Evolutionary conservation across 2,329 filamentous ascomycete genomes (phyloP).

Genomic region (Nakataea oryzae): DNA sequence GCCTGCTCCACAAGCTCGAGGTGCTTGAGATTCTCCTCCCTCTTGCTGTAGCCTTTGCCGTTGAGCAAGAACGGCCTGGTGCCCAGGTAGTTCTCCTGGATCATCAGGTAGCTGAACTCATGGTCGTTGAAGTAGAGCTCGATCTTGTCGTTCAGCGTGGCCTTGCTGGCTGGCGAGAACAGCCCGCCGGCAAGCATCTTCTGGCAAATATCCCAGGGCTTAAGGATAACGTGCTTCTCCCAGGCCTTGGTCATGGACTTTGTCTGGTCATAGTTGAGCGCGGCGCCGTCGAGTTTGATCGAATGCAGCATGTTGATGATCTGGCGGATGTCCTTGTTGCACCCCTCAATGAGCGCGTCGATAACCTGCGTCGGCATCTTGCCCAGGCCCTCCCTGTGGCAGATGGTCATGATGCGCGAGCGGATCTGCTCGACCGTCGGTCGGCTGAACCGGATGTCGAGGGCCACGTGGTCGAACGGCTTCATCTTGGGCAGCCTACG

Average conservation of each 20-base stretch:
- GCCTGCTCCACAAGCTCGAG: slow-evolving; percentile 80
- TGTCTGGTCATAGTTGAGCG: slow-evolving; percentile 73
- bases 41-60: slow-evolving; percentile 45
- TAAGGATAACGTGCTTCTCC: slow-evolving; percentile 95
- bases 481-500: slow-evolving; percentile 93
- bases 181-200: slow-evolving; percentile 85
- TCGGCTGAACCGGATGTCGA: slow-evolving; percentile 76
- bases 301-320: slow-evolving; percentile 98
- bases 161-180: slow-evolving; percentile 73
- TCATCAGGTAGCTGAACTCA: slow-evolving; percentile 94
- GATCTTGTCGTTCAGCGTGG: slow-evolving; percentile 92
- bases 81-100: slow-evolving; percentile 93
- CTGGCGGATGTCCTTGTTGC: slow-evolving; percentile 90
- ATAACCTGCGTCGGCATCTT: slow-evolving; percentile 77
- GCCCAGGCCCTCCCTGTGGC: slow-evolving; percentile 73
- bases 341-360: slow-evolving; percentile 90
- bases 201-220: slow-evolving; percentile 95
- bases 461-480: slow-evolving; percentile 81
- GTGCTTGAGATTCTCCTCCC: slow-evolving; percentile 67
- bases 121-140: slow-evolving; percentile 99
- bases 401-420: slow-evolving; percentile 89
- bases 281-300: slow-evolving; percentile 73
- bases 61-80: slow-evolving; percentile 64
- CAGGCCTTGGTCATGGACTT: slow-evolving; percentile 95
- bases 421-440: slow-evolving; percentile 87